Evolutionary conservation across 129 eudicot species (phyloP), one percentile per base, ranked within the genome.

Genomic region (Logfia minima): DNA sequence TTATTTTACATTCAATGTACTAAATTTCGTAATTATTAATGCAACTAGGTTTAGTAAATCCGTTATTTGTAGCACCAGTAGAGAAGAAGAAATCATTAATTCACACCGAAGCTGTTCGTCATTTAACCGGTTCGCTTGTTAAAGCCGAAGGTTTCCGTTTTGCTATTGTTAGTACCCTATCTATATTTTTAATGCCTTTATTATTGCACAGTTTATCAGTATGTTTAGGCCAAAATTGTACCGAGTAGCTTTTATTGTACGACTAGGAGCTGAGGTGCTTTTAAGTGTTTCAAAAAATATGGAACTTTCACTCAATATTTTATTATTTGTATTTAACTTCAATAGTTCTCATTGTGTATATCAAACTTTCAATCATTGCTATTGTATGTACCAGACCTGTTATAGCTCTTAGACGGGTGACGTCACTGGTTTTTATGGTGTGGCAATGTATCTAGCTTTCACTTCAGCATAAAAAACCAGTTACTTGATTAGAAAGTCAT

Each of bases 81-180:
- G 76, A 80, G 75, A 80, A 81, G 80, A 75, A 59, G 84, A 81
- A 59, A 29, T 73, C 84, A 18, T 70, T 82, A 21, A 70, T 77
- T 8, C 88, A 56, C 58, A 87, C 91, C 0, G 82, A 75, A 55
- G 97, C 98, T 62, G 97, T 86, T 69, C 90, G 93, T 35, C 90
- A 87, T 2, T 58, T 93, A 58, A 89, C 87, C 11, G 98, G 98
- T 26, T 93, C 83, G 0, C 75, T 93, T 63, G 85, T 83, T 0
- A 82, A 86, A 69, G 83, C 97, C 41, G 84, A 89, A 83, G 96
- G 97, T 21, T 84, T 88, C 70, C 88, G 87, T 26, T 93, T 93
- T 76, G 98, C 97, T 51, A 76, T 93, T 74, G 98, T 93, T 64
- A 77, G 88, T 65, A 26, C 74, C 39, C 39, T 37, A 13, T 72